Conservation (phyloP, 1,139 yeast genomes). For the Saccharomyces hybrid region DNA sequence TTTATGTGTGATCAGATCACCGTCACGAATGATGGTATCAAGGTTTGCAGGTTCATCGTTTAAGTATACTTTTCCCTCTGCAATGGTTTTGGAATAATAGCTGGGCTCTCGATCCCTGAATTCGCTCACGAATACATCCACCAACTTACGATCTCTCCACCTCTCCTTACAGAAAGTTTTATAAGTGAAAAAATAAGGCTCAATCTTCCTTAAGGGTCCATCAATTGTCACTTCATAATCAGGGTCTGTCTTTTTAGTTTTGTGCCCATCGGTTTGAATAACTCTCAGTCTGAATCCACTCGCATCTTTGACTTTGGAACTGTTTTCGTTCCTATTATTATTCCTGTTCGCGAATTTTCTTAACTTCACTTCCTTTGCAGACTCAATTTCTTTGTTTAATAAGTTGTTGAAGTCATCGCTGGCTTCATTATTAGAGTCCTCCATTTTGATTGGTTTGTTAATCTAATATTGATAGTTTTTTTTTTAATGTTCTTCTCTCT, state of each 20-base stretch:
- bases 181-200: conserved; percentile 83
- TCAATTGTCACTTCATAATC: conserved; percentile 35
- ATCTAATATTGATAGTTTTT: background rate
- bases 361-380: conserved; percentile 8
- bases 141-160: conserved; percentile 75
- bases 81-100: conserved; percentile 62
- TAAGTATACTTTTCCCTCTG: conserved; percentile 62
- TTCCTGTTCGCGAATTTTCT: conserved; percentile 9
- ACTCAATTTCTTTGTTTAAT: background rate
- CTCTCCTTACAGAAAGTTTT: conserved; percentile 83
- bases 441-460: background rate
- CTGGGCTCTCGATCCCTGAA: conserved; percentile 71
- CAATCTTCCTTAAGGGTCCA: conserved; percentile 60
- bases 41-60: conserved; percentile 57
- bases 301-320: conserved; percentile 22
- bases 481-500: background rate
- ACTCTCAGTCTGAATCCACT: conserved; percentile 27
- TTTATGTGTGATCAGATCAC: conserved; percentile 76
- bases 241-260: conserved; percentile 29
- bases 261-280: conserved; percentile 22
- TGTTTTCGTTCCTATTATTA: conserved; percentile 11
- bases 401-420: background rate
- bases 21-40: conserved; percentile 65
- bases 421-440: background rate
- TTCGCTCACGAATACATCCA: conserved; percentile 76